Evolutionary conservation across 2,329 filamentous ascomycete genomes (phyloP).

Genomic region (Venturia nashicola): DNA sequence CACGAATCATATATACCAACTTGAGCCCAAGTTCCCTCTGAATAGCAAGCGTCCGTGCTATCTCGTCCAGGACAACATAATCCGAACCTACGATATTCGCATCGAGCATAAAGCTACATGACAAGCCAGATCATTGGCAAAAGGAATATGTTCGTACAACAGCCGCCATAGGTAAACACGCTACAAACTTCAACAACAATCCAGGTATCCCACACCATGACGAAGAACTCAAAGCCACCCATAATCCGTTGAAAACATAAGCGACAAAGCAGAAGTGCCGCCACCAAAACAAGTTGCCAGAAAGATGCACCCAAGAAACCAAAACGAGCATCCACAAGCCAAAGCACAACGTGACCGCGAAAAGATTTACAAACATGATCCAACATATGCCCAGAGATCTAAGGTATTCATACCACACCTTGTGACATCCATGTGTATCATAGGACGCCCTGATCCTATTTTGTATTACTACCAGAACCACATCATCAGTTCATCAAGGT

Average conservation of each 20-base stretch:
- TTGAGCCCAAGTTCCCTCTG: too few relatives aligned
- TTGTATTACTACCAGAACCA: neutral
- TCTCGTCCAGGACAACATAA: too few relatives aligned
- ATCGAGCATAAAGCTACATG: neutral
- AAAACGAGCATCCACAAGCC: neutral
- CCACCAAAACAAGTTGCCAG: neutral
- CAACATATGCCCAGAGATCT: neutral
- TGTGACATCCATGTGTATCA: neutral
- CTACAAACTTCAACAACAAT: neutral
- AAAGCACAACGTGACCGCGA: neutral
- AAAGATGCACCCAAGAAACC: neutral
- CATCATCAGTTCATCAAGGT: constrained; percentile 1
- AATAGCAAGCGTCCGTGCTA: too few relatives aligned
- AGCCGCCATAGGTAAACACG: neutral
- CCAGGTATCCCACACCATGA: neutral
- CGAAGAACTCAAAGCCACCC: neutral
- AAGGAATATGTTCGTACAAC: neutral
- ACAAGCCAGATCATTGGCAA: neutral
- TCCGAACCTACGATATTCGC: too few relatives aligned
- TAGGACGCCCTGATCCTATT: neutral
- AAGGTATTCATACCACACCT: neutral
- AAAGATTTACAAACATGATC: neutral
- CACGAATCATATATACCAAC: too few relatives aligned
- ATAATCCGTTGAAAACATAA: neutral
- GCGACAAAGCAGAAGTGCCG: neutral